Conservation (phyloP, 257 asterid genomes). For the Solanum infundibuliforme region DNA sequence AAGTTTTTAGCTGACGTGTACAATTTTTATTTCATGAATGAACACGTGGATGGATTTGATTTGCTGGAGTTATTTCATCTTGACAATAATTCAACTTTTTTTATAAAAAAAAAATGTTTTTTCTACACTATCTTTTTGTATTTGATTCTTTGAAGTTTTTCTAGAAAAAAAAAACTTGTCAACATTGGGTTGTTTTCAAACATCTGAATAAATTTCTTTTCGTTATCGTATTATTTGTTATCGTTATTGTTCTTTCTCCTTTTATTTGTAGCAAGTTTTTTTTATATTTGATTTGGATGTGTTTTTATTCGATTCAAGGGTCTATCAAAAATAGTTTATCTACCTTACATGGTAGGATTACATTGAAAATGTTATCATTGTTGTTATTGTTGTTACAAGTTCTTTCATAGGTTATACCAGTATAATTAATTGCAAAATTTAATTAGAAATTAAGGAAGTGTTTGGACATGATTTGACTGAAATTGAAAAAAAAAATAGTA, state of each 20-base stretch:
- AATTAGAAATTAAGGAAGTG: not conserved
- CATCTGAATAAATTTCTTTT: not conserved
- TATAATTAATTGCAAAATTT: too few species aligned
- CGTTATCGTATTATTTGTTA: too few species aligned
- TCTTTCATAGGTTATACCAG: too few species aligned
- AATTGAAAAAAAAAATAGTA: not conserved
- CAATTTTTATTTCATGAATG: not conserved
- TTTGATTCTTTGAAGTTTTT: not conserved
- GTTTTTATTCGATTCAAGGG: not conserved
- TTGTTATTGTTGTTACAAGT: not conserved
- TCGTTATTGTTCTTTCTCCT: too few species aligned
- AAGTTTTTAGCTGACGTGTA: conserved; percentile 23
- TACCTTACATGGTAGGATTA: accelerated
- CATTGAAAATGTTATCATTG: too few species aligned
- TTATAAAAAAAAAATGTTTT: not conserved
- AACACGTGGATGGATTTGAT: conserved; percentile 32
- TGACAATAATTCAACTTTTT: not conserved
- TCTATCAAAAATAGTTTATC: too few species aligned
- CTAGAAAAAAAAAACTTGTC: not conserved
- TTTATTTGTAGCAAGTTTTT: too few species aligned
- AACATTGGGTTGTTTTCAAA: not conserved
- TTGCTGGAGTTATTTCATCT: conserved; percentile 6
- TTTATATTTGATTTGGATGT: too few species aligned
- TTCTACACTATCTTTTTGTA: not conserved
- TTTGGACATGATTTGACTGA: not conserved